phyloP scores from a whole-genome alignment of 331 rosid species.

The Malus hybrid region DNA sequence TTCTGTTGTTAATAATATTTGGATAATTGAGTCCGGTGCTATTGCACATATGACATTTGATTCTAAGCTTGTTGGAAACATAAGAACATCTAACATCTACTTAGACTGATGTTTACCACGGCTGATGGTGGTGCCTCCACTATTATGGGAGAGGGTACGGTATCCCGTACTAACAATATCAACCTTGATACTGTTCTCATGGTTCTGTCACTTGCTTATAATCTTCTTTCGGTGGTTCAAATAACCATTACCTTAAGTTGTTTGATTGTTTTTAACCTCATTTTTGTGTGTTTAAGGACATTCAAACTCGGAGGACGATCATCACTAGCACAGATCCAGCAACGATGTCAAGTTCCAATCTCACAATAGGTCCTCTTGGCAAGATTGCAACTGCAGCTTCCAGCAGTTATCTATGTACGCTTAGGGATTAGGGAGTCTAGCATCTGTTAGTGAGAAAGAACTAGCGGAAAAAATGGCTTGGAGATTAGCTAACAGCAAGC shows the following conservation, averaged over 20 bases:
- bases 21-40: too few relatives aligned
- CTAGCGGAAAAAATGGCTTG: constrained; percentile 15
- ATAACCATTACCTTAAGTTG: not conserved
- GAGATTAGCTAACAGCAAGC: constrained; percentile 10
- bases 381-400: not conserved
- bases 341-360: constrained; percentile 2
- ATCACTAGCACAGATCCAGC: not conserved
- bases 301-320: not conserved
- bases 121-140: not conserved
- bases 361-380: constrained; percentile 13
- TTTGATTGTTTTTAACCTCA: not conserved
- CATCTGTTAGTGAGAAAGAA: not conserved
- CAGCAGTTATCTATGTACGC: constrained; percentile 15
- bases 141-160: not conserved
- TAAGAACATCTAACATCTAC: not conserved
- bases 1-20: too few relatives aligned
- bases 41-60: too few relatives aligned
- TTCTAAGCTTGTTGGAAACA: too few relatives aligned
- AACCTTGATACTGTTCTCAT: not conserved
- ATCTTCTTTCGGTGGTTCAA: not conserved
- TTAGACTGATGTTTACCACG: not conserved
- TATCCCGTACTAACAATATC: not conserved
- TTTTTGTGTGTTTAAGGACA: not conserved
- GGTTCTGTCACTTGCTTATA: not conserved
- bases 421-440: constrained; percentile 19